Evolutionary conservation across 202 grass and related monocot species (phyloP), one percentile per base, ranked within the genome.

Genomic region (Panicum hallii): DNA sequence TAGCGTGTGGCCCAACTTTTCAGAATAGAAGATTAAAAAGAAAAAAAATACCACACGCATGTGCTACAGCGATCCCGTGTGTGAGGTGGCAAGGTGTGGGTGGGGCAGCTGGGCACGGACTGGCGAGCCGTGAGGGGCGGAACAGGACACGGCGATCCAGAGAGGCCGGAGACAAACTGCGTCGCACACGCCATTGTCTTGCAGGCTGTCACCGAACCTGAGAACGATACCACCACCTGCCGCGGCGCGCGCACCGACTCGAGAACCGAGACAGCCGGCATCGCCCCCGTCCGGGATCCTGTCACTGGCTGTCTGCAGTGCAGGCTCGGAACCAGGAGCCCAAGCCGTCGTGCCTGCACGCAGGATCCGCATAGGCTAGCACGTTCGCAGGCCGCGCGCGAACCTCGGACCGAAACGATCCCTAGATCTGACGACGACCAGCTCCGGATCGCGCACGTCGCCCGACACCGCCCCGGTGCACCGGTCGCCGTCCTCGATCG

Each of bases 61-160:
- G 57, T 6, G 75, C 42, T 78, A 78, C 75, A 63, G 56, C 15
- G 47, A 63, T 47, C 75, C 75, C 74, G 55, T 77, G 74, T 40
- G 12, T 5, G 2, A 5, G 54, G 7, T 19, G n/a, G 2, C 45
- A 56, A 45, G 55, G 40, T 61, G 74, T 40, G 16, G 53, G 34
- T 60, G 38, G 19, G 54, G 54, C 55, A 62, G 40, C 40, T 77
- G 74, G 55, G 74, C 41, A 77, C 74, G 20, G 54, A 16, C 74
- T 44, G 74, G 54, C 72, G 32, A 32, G 32, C 32, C 2, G 32
- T 32, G 2, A 32, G 32, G 32, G 32, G 32, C 32, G 1, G 32
- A 32, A 38, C 54, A n/a, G 54, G 30, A 42, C 15, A 67, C 3
- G 65, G 44, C 65, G 36, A 4, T 4, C 36, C 36, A 38, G 36